A percentile compares a stretch with the other conserved stretches of the same genome.
Conservation (phyloP, 768 basidiomycete genomes). For the Tylopilus plumbeoviolaceoides region DNA sequence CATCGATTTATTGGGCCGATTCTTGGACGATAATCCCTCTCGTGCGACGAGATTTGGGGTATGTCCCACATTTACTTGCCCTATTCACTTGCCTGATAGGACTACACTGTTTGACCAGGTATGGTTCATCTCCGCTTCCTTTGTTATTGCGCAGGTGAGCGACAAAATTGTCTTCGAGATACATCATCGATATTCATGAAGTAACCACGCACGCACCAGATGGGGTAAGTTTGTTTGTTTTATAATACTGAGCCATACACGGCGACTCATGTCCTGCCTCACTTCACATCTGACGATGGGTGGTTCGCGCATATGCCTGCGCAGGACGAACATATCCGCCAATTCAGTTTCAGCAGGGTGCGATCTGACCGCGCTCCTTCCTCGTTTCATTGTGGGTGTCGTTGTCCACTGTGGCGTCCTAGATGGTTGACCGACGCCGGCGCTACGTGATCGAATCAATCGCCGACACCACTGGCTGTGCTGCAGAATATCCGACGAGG, state of each 20-base stretch:
- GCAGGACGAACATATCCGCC: constrained; percentile 74
- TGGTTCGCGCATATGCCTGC: constrained; percentile 1
- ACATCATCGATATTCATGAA: constrained; percentile 9
- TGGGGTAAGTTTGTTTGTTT: constrained; percentile 22
- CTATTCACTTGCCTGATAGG: background rate
- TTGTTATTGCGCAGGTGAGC: constrained; percentile 70
- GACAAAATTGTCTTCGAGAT: background rate
- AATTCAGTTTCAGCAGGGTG: constrained; percentile 83
- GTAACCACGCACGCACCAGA: constrained; percentile 12
- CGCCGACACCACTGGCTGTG: background rate
- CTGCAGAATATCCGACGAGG: constrained; percentile 76
- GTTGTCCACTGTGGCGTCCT: background rate
- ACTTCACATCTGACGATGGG: constrained; percentile 7
- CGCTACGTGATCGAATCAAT: background rate
- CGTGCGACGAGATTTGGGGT: constrained; percentile 66
- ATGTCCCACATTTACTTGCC: constrained; percentile 9
- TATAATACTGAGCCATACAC: constrained; percentile 8
- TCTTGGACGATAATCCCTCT: constrained; percentile 61
- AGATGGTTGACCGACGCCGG: background rate
- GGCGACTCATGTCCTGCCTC: constrained; percentile 10
- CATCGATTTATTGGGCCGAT: constrained; percentile 63
- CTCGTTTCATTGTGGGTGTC: constrained; percentile 62
- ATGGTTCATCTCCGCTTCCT: constrained; percentile 75
- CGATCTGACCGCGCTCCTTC: constrained; percentile 74
- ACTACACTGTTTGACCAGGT: constrained; percentile 38